These are phyloP conservation scores for Pinguiococcus pyrenoidosus DNA, from an alignment of 108 stramenopile genomes.

Conservation along the genomic window DNA sequence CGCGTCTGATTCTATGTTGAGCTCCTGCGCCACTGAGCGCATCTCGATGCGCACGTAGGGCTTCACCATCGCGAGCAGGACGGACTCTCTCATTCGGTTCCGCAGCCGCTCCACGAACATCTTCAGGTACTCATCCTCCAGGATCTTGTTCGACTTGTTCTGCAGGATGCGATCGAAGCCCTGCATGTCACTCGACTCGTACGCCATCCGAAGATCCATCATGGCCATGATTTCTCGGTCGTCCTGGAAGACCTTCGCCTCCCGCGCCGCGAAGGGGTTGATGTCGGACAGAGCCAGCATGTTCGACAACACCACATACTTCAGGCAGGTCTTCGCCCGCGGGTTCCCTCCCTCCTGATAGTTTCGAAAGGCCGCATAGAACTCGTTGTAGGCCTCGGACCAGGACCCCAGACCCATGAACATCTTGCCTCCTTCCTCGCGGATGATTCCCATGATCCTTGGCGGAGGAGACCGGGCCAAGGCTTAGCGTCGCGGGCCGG, in stretches of 20 bases:
- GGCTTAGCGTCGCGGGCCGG: no score
- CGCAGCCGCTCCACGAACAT: conserved; percentile 34
- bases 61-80: conserved; percentile 25
- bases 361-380: conserved; percentile 42
- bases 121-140: conserved; percentile 38
- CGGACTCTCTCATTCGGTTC: conserved; percentile 38
- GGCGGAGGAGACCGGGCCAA: no score
- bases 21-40: conserved; percentile 28
- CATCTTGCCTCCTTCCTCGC: conserved; percentile 51
- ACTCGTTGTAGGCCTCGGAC: conserved; percentile 45
- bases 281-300: conserved; percentile 44
- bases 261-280: conserved; percentile 46
- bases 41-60: conserved; percentile 35
- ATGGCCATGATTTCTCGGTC: conserved; percentile 42
- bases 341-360: conserved; percentile 44
- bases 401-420: conserved; percentile 39
- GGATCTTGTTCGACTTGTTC: conserved; percentile 25
- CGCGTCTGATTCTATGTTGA: conserved; percentile 12
- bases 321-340: conserved; percentile 44
- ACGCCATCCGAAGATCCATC: conserved; percentile 41
- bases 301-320: conserved; percentile 47
- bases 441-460: conserved; percentile 42
- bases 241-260: conserved; percentile 48
- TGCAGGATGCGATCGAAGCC: conserved; percentile 32
- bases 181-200: conserved; percentile 35